These are phyloP conservation scores for Hypoxylon sp. DNA, from an alignment of 2,329 filamentous ascomycete species.

Conservation along the genomic window DNA sequence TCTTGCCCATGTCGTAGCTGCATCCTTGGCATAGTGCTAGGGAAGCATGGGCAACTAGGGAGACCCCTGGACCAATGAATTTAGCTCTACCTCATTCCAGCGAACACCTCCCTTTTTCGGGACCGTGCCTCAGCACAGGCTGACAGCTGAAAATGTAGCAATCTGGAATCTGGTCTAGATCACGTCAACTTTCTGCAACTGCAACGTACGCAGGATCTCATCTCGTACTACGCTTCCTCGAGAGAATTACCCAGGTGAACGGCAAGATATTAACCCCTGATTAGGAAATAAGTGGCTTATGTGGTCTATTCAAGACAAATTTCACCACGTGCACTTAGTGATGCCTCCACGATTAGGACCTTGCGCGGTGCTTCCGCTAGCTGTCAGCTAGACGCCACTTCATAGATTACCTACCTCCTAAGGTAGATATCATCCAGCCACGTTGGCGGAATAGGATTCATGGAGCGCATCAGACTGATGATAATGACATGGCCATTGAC, in stretches of 20 bases:
- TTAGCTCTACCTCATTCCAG: background rate
- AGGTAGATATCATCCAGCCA: background rate
- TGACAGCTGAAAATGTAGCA: background rate
- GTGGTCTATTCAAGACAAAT: background rate
- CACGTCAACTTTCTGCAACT: background rate
- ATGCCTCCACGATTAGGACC: background rate
- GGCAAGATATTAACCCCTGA: background rate
- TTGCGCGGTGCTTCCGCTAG: background rate
- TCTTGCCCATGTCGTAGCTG: background rate
- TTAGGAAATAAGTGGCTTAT: background rate
- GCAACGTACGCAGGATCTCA: background rate
- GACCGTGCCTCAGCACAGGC: background rate
- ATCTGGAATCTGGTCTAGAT: background rate
- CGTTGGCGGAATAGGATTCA: background rate
- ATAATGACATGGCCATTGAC: background rate
- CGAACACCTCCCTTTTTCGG: background rate
- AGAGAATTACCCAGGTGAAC: background rate
- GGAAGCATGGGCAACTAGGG: background rate
- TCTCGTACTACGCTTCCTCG: conserved; percentile 2
- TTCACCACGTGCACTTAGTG: background rate
- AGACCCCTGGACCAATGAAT: background rate
- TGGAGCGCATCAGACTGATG: background rate
- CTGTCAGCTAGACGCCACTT: background rate
- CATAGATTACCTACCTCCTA: background rate
- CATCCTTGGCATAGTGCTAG: background rate